Percentiles rank a stretch among this genome's conserved stretches.
Conservation (phyloP, 225 moss, liverwort and hornwort genomes). For the Sphagnum tenellum region DNA sequence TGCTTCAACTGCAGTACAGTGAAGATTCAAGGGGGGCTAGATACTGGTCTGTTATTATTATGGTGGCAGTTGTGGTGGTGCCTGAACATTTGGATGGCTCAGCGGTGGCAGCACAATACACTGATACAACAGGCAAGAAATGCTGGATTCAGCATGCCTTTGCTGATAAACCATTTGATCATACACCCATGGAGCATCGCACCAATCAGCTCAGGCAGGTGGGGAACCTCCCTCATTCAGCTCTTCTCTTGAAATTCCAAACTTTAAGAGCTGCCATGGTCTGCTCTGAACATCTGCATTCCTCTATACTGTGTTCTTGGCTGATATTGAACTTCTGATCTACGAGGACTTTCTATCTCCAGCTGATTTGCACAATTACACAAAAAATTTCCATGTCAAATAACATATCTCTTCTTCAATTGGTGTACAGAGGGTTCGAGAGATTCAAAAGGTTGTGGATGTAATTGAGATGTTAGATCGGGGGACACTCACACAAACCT, state of each 20-base stretch:
- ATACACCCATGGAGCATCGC: slow-evolving; percentile 25
- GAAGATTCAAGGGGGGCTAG: background rate
- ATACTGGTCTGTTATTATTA: too few species aligned
- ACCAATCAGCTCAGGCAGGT: slow-evolving; percentile 39
- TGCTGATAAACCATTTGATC: slow-evolving; percentile 25
- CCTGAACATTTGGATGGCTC: slow-evolving; percentile 59
- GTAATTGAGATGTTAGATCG: slow-evolving; percentile 23
- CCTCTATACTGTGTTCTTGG: too few species aligned
- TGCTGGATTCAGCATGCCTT: slow-evolving; percentile 37
- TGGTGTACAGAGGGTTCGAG: slow-evolving; percentile 15
- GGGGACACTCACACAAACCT: slow-evolving; percentile 20
- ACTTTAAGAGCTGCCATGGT: too few species aligned
- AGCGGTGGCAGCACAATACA: slow-evolving; percentile 30
- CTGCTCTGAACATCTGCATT: too few species aligned
- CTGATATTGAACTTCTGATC: too few species aligned
- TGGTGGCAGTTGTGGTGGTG: slow-evolving; percentile 5
- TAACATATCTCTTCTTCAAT: too few species aligned
- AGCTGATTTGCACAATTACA: background rate
- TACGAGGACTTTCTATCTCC: too few species aligned
- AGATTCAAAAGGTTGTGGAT: slow-evolving; percentile 26
- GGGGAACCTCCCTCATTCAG: background rate
- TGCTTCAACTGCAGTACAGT: slow-evolving; percentile 1
- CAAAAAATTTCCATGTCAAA: background rate
- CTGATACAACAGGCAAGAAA: slow-evolving; percentile 31
- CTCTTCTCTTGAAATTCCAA: background rate